phyloP scores from a whole-genome alignment of 257 asterid genomes.

The Anisodus tanguticus region DNA sequence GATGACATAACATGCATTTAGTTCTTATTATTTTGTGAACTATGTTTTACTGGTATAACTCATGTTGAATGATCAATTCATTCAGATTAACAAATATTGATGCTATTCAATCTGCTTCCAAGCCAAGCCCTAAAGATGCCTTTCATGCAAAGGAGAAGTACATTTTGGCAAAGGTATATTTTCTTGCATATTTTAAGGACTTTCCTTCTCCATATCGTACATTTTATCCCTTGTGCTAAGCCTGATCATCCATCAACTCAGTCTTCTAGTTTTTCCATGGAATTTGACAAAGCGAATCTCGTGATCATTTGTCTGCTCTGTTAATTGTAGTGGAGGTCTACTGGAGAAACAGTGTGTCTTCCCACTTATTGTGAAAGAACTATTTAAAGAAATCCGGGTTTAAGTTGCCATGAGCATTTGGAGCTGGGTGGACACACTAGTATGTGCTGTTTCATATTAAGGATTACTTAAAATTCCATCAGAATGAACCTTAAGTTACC shows the following conservation, averaged over 20 bases:
- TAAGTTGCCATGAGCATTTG: neutral
- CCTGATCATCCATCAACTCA: neutral
- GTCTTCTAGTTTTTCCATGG: neutral
- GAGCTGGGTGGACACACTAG: neutral
- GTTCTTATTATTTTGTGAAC: neutral
- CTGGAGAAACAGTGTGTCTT: neutral
- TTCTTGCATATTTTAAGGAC: constrained; percentile 22
- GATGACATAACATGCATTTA: constrained; percentile 12
- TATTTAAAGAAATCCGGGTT: neutral
- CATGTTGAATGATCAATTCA: constrained; percentile 35
- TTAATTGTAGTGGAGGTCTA: neutral
- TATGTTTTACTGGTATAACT: constrained; percentile 6
- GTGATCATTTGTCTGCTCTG: constrained; percentile 20
- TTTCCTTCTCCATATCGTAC: neutral
- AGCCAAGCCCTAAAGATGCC: constrained; percentile 74
- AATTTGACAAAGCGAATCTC: neutral
- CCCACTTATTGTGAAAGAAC: constrained; percentile 3
- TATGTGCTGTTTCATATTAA: neutral
- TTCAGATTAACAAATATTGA: constrained; percentile 30
- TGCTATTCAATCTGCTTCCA: constrained; percentile 50
- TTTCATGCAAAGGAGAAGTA: constrained; percentile 73
- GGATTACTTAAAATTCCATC: neutral
- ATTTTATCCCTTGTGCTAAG: neutral
- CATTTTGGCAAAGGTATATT: constrained; percentile 84
- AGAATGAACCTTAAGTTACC: neutral